Conservation (phyloP, 2,329 filamentous ascomycete species). For the Thelonectria olida region DNA sequence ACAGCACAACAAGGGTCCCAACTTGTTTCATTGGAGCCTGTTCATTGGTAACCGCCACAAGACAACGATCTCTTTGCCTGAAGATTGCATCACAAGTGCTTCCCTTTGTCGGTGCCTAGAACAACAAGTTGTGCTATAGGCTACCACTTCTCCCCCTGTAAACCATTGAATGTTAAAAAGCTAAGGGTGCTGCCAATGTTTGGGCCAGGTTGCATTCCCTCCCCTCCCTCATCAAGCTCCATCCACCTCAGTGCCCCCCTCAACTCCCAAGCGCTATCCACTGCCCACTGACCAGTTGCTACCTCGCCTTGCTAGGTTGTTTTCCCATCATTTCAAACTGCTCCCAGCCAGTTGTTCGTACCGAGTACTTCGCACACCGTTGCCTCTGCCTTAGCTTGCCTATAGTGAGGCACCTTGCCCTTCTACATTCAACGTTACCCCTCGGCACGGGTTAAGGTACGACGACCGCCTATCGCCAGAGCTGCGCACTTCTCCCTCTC, state of each 20-base stretch:
- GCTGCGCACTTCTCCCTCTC: slow-evolving; percentile 46
- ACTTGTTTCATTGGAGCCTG: slow-evolving; percentile 5
- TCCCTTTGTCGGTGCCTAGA: slow-evolving; percentile 33
- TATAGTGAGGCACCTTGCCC: background rate
- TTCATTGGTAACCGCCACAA: background rate
- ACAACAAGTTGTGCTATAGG: background rate
- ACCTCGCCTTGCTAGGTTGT: background rate
- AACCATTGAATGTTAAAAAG: slow-evolving; percentile 19
- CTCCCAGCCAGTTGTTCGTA: slow-evolving; percentile 1
- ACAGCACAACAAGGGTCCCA: background rate
- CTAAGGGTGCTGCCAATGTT: slow-evolving; percentile 30
- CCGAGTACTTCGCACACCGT: slow-evolving; percentile 15
- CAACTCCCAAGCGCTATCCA: background rate
- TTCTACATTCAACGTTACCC: slow-evolving; percentile 33
- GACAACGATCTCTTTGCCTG: slow-evolving; percentile 6
- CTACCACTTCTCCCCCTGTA: slow-evolving; percentile 6
- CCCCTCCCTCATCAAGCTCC: slow-evolving; percentile 2
- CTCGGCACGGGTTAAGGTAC: slow-evolving; percentile 40
- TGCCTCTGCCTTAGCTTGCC: background rate
- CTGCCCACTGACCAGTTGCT: slow-evolving; percentile 1
- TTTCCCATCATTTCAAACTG: slow-evolving; percentile 11
- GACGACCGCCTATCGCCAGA: slow-evolving; percentile 44
- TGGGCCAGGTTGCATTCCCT: slow-evolving; percentile 42
- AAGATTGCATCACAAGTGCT: background rate
- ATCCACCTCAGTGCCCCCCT: background rate